These are phyloP conservation scores for Aspergillus pseudoterreus DNA, from an alignment of 2,329 filamentous ascomycete species.

Conservation along the genomic window DNA sequence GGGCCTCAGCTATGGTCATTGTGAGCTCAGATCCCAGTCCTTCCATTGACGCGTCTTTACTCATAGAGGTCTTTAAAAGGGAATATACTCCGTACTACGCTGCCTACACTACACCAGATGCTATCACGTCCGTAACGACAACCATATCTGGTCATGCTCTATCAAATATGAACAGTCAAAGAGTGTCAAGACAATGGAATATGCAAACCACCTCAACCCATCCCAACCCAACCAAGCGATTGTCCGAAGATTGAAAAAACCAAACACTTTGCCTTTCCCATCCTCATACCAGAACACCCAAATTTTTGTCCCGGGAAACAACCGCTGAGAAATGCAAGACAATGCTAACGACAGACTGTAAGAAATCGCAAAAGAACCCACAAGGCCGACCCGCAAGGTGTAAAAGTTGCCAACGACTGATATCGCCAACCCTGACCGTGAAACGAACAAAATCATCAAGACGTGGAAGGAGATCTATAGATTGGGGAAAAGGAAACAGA, in stretches of 20 bases:
- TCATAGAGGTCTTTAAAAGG: no score
- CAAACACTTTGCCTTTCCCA: constrained; percentile 14
- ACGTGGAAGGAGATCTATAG: constrained; percentile 21
- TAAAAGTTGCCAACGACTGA: not conserved
- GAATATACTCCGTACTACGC: no score
- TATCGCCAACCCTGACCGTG: constrained; percentile 5
- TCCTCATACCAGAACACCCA: constrained; percentile 16
- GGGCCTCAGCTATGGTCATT: not conserved
- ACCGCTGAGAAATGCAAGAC: constrained; percentile 24
- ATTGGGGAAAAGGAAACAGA: constrained; percentile 7
- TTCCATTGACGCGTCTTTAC: not conserved
- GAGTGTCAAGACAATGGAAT: not conserved
- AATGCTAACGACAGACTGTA: constrained; percentile 11
- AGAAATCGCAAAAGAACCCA: constrained; percentile 1
- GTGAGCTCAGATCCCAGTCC: not conserved
- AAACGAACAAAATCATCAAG: constrained; percentile 21
- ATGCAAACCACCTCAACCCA: not conserved
- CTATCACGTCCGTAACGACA: no score
- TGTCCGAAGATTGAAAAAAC: constrained; percentile 4
- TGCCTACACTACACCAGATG: no score
- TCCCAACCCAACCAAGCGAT: not conserved
- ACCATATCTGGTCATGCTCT: not conserved
- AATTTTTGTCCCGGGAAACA: constrained; percentile 17
- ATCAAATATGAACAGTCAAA: not conserved
- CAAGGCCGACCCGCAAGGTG: not conserved